Conservation (phyloP, 2,329 filamentous ascomycete species). For the Teratosphaeria viscida region DNA sequence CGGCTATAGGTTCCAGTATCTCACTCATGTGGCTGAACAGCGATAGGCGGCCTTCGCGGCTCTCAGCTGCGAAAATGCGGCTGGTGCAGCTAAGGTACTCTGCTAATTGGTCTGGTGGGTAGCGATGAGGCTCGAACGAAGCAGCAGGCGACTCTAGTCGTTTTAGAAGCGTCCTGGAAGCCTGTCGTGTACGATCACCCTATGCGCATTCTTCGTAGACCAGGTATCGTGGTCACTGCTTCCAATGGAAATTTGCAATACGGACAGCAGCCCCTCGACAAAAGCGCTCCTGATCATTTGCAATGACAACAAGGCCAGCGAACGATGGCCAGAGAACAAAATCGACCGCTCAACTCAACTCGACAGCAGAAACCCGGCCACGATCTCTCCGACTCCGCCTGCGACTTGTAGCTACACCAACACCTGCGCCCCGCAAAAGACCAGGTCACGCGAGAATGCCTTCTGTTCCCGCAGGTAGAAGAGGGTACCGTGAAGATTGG, state of each 20-base stretch:
- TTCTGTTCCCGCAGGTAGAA: slow-evolving; percentile 25
- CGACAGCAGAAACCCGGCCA: background rate
- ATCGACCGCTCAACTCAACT: background rate
- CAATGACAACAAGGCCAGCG: background rate
- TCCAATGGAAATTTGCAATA: background rate
- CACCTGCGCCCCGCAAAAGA: slow-evolving; percentile 14
- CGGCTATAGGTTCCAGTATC: background rate
- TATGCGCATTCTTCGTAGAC: background rate
- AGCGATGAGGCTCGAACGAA: background rate
- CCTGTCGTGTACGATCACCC: background rate
- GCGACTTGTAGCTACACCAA: background rate
- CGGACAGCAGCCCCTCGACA: background rate
- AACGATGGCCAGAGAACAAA: background rate
- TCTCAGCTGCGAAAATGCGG: background rate
- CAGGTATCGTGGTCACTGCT: background rate
- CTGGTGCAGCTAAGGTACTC: background rate
- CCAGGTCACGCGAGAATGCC: slow-evolving; percentile 27
- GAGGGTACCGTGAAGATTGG: slow-evolving; percentile 12
- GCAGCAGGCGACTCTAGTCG: background rate
- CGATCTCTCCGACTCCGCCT: background rate
- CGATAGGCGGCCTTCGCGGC: background rate
- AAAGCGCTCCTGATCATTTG: background rate
- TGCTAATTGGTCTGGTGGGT: background rate
- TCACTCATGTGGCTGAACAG: background rate
- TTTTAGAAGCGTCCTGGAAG: background rate